Base-by-base conservation (phyloP, 2,329 filamentous ascomycete species). In the Diaporthe sp. region DNA sequence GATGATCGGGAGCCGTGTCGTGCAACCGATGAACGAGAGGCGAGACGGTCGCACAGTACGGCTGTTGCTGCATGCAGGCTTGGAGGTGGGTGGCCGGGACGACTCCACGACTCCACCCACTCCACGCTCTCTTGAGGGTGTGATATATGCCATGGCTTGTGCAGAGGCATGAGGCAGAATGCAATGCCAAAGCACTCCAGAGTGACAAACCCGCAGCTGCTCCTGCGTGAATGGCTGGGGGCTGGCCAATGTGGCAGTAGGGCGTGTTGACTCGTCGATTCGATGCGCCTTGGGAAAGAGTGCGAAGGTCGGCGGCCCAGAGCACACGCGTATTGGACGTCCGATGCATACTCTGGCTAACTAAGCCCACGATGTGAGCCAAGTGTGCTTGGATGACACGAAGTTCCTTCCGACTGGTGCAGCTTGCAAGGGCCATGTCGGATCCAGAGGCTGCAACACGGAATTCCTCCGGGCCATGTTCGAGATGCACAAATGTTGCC, bases 361-460 rank as follows among this genome's bases (percentile, higher is more conserved):
- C n/a, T 25, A 19, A 30, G 27, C n/a, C 32, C 44, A 35, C 69
- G 56, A 56, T 32, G 47, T 42, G 69, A 70, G 61, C 71, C 58
- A 51, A 61, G 63, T 53, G n/a, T 47, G 44, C 30, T 35, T 59
- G 44, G 72, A 42, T 70, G 65, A 44, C 59, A 73, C 72, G 65
- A 55, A 61, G 12, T 35, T 7, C 39, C 56, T 71, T 56, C 50
- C 47, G 56, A 59, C 72, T 70, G 55, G 59, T 71, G 72, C 47
- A 44, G 15, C 44, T 37, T 37, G 32, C 55, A 58, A 51, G 42
- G 35, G 44, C 44, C 66, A 71, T 71, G 37, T 71, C 72, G 72
- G 69, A 37, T 44, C 44, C 30, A 66, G 44, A 47, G 61, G 25
- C n/a, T 53, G 44, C 56, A 63, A 42, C 25, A 56, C 39, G 47